Conservation (phyloP, 495 filamentous ascomycete genomes). For the Glutinoglossum americanum region DNA sequence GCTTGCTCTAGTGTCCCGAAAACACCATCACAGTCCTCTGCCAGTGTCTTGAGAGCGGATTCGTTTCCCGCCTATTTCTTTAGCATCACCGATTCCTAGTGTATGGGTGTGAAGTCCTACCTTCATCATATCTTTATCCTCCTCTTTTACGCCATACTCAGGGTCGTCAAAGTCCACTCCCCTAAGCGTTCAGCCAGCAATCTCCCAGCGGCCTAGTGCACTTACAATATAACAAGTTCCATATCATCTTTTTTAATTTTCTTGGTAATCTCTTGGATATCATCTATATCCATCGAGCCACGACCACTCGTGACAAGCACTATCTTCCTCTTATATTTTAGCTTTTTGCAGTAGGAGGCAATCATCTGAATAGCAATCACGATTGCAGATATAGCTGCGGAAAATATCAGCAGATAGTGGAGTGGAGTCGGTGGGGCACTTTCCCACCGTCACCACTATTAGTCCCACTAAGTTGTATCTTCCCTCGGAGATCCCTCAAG, state of each 20-base stretch:
- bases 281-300: conserved; percentile 44
- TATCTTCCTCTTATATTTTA: conserved; percentile 75
- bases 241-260: conserved; percentile 58
- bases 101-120: conserved; percentile 13
- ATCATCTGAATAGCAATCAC: conserved; percentile 80
- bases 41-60: conserved; percentile 34
- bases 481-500: conserved; percentile 36
- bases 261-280: conserved; percentile 38
- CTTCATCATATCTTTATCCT: conserved; percentile 58
- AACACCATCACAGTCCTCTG: conserved; percentile 40
- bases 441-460: conserved; percentile 49
- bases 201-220: conserved; percentile 6
- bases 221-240: conserved; percentile 60
- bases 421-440: neutral
- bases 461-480: conserved; percentile 42
- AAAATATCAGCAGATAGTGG: conserved; percentile 6
- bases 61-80: conserved; percentile 40
- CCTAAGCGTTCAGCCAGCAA: conserved; percentile 27
- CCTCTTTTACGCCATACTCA: conserved; percentile 82
- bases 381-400: conserved; percentile 53
- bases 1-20: conserved; percentile 76
- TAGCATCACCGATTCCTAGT: conserved; percentile 1
- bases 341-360: conserved; percentile 51
- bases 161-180: conserved; percentile 89
- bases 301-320: conserved; percentile 66